Percentiles rank a stretch among this genome's conserved stretches.
Conservation (phyloP, 108 stramenopile species). For the Discostella stelligeroides region DNA sequence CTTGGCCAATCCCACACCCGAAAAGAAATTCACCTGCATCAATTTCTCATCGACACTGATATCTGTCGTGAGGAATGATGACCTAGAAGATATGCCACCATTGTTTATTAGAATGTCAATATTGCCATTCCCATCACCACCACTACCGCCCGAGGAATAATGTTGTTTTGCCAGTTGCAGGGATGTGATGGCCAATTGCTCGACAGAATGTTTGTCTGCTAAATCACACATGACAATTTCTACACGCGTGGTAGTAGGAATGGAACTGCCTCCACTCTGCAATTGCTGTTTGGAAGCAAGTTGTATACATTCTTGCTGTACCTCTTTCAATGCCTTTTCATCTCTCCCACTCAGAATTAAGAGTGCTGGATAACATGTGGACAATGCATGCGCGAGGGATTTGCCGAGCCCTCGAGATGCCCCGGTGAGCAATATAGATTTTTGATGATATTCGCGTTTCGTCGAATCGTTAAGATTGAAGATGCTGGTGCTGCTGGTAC, state of each 20-base stretch:
- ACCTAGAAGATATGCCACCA: conserved; percentile 82
- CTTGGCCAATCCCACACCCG: conserved; percentile 73
- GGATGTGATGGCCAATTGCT: conserved; percentile 39
- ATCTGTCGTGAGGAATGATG: conserved; percentile 70
- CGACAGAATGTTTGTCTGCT: conserved; percentile 51
- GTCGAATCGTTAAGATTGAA: background rate
- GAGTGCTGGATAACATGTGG: conserved; percentile 47
- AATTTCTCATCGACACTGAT: conserved; percentile 72
- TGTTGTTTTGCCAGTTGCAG: conserved; percentile 22
- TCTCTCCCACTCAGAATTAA: conserved; percentile 71
- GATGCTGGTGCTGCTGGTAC: background rate
- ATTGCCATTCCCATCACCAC: background rate
- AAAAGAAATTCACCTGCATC: conserved; percentile 87
- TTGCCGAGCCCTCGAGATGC: conserved; percentile 77
- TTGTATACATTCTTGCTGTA: conserved; percentile 56
- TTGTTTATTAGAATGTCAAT: conserved; percentile 81
- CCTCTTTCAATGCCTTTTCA: conserved; percentile 46
- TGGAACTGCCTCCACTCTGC: background rate
- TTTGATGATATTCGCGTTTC: conserved; percentile 16
- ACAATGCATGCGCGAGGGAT: conserved; percentile 58
- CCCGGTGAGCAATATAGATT: conserved; percentile 69
- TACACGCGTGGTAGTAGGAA: conserved; percentile 20
- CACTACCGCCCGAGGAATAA: background rate
- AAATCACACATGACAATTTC: conserved; percentile 62
- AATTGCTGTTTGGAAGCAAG: conserved; percentile 11